Evolutionary conservation across 768 basidiomycete genomes (phyloP).

Genomic region (Panaeolus cyanescens): DNA sequence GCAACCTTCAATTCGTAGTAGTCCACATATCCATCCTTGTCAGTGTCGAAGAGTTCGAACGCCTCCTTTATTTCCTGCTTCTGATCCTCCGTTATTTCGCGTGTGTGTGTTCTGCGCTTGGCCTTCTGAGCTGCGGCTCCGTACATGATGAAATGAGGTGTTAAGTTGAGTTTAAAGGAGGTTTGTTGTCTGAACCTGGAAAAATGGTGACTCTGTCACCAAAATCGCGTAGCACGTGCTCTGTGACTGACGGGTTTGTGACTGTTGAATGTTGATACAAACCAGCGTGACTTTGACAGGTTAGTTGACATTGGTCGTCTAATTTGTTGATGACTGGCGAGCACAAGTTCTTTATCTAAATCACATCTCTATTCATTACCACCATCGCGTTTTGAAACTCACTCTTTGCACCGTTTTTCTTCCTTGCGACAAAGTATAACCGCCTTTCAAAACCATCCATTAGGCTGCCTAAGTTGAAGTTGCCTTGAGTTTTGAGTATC

Average conservation of each 20-base stretch:
- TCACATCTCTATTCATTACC: not conserved
- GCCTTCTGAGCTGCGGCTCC: constrained; percentile 72
- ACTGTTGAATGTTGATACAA: too few relatives aligned
- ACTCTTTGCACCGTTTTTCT: not conserved
- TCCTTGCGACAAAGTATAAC: not conserved
- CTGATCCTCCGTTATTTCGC: constrained; percentile 85
- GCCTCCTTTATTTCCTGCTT: constrained; percentile 98
- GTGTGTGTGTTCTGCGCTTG: constrained; percentile 67
- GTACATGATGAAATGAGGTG: constrained; percentile 46
- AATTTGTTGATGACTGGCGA: not conserved
- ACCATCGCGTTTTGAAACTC: not conserved
- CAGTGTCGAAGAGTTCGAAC: constrained; percentile 98
- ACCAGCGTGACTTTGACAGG: not conserved
- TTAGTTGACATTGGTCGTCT: not conserved
- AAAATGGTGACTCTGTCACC: constrained; percentile 16
- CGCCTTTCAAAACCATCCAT: too few relatives aligned
- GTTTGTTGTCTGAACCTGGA: constrained; percentile 7
- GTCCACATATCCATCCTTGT: constrained; percentile 95
- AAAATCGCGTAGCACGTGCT: constrained; percentile 19
- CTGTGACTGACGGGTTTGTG: constrained; percentile 6
- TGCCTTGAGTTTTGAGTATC: too few relatives aligned
- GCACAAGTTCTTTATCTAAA: not conserved
- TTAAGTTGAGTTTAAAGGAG: constrained; percentile 7
- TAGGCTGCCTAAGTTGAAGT: too few relatives aligned
- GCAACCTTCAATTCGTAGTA: constrained; percentile 99